phyloP scores from a whole-genome alignment of 768 basidiomycete species.

The Omphalotus guepiniiformis region DNA sequence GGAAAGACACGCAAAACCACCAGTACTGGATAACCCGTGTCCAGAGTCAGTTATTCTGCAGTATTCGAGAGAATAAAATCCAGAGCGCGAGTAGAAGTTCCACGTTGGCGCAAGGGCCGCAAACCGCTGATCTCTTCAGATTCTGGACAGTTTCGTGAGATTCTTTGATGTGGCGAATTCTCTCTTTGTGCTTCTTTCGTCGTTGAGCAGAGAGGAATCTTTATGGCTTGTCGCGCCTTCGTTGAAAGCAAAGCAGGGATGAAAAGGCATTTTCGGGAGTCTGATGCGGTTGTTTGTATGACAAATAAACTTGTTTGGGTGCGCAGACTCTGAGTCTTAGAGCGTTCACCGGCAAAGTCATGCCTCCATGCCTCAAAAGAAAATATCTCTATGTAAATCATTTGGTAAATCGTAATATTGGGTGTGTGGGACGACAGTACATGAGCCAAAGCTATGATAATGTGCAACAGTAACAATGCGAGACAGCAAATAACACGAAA shows the following conservation, averaged over 20 bases:
- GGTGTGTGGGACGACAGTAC: background rate
- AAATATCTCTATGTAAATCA: background rate
- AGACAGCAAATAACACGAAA: background rate
- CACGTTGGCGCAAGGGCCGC: background rate
- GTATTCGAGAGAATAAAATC: background rate
- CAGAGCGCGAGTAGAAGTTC: background rate
- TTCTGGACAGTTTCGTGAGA: slow-evolving; percentile 55
- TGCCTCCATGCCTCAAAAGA: background rate
- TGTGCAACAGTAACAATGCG: too few relatives aligned
- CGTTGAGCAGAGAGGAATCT: background rate
- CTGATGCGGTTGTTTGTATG: background rate
- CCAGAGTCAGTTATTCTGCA: too few relatives aligned
- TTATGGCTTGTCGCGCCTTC: background rate
- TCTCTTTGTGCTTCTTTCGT: background rate
- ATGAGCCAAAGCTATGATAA: too few relatives aligned
- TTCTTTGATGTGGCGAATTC: background rate
- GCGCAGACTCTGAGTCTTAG: background rate
- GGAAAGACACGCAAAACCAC: background rate
- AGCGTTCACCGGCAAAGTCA: background rate
- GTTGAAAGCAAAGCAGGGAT: background rate
- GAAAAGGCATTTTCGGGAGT: background rate
- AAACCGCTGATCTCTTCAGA: slow-evolving; percentile 54
- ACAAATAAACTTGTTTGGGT: background rate
- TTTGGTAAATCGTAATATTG: background rate
- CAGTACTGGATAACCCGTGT: too few relatives aligned